Evolutionary conservation across 352 stramenopile species (phyloP), one percentile per base, ranked within the genome.

Genomic region (Globisporangium orthogonon): DNA sequence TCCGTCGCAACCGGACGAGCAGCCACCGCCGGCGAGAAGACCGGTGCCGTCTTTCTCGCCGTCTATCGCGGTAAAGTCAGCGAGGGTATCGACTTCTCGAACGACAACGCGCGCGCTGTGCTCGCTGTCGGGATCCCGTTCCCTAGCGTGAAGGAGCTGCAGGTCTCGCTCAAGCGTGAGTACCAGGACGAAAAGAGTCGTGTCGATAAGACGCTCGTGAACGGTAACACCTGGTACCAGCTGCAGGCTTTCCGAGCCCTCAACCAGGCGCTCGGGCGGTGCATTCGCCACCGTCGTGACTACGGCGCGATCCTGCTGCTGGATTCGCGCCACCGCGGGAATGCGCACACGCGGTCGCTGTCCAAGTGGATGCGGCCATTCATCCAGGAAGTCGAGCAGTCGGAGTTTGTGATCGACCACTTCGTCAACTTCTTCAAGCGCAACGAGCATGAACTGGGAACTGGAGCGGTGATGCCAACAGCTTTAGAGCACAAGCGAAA

Each of bases 101-200:
- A 99, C 72, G 81, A 98, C 40, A 98, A 98, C 64, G 98, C 95
- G 9, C 82, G 97, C 35, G 87, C 87, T 17, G 97, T 99, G 13
- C 76, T 99, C 17, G 96, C 98, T n/a, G 98, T 98, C 23, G 98
- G 98, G 2, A 94, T 99, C 44, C 97, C 98, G n/a, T 99, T 97
- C 74, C 91, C 97, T 11, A 97, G 91, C 17, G 83, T 96, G 7
- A 94, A 97, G 65, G 97, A 99, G 76, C 81, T 91, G 10, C 85
- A 94, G 58, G 76, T 94, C 2, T 74, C 62, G 28, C 62, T 94
- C 30, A 94, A 94, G 63, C 81, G 83, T 43, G 63, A 84, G 52
- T 94, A 94, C 39, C 84, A 94, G 64, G 83, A 93, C 48, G 67
- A 89, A 52, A 89, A 88, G 54, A 83, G 78, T 43, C 62, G 62